These are phyloP conservation scores for Bretziella fagacearum DNA, from an alignment of 2,329 filamentous ascomycete species.

Conservation along the genomic window DNA sequence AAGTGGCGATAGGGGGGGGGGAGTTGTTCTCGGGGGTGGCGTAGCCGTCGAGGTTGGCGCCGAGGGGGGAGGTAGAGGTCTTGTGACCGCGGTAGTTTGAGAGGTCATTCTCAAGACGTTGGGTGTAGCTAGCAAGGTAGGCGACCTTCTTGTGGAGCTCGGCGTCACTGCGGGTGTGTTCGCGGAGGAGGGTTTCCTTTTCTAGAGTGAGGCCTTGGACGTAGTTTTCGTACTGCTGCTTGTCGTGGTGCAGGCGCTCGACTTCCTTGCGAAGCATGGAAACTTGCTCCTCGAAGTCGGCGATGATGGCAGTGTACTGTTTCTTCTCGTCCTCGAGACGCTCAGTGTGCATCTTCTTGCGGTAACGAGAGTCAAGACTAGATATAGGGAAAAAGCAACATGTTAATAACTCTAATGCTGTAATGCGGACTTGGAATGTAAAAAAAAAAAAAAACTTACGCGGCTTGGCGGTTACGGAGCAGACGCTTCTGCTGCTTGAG, in stretches of 20 bases:
- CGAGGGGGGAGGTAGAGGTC: slow-evolving; percentile 15
- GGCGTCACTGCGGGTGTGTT: slow-evolving; percentile 76
- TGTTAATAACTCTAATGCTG: background rate
- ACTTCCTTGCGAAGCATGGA: slow-evolving; percentile 49
- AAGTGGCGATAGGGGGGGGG: slow-evolving; percentile 48
- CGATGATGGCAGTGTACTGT: slow-evolving; percentile 61
- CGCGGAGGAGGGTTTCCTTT: slow-evolving; percentile 79
- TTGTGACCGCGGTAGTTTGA: slow-evolving; percentile 15
- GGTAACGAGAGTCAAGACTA: slow-evolving; percentile 86
- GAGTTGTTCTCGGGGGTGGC: slow-evolving; percentile 66
- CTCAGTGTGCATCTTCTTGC: slow-evolving; percentile 97
- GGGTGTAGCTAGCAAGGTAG: slow-evolving; percentile 56
- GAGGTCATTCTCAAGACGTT: slow-evolving; percentile 40
- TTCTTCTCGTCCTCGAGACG: slow-evolving; percentile 96
- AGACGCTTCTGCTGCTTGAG: slow-evolving; percentile 96
- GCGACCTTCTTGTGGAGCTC: slow-evolving; percentile 86
- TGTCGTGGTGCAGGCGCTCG: slow-evolving; percentile 54
- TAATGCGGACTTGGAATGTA: slow-evolving; percentile 15
- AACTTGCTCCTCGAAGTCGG: slow-evolving; percentile 62
- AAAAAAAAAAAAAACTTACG: slow-evolving; percentile 43
- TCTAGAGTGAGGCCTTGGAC: slow-evolving; percentile 64
- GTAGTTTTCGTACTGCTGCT: slow-evolving; percentile 57
- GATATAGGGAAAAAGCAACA: slow-evolving; percentile 9
- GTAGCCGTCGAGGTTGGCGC: slow-evolving; percentile 44
- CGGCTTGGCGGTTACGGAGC: slow-evolving; percentile 86